Base-by-base conservation (phyloP, 768 basidiomycete genomes). In the Mycena chlorophos region DNA sequence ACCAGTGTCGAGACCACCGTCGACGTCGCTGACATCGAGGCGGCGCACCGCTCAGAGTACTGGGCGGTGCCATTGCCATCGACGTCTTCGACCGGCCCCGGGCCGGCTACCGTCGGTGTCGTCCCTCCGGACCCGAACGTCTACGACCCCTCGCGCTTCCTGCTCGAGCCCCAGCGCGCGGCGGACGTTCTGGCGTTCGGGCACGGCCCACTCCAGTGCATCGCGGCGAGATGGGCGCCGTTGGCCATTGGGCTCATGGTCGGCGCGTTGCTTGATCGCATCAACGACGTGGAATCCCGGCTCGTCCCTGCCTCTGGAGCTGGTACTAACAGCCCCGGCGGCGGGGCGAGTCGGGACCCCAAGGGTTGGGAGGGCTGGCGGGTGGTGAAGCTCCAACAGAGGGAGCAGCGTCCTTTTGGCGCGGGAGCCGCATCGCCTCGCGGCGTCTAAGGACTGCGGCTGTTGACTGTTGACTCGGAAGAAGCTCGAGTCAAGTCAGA, bases 171-270 rank as follows among this genome's bases (percentile, higher is more conserved):
- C 45, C 63, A 62, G 54, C 67, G 60, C 40, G 52, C 53, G 16
- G 51, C 48, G 2, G 56, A 69, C 25, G 54, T 63, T 61, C 61
- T 78, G 10, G 71, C 81, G 0, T 87, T 87, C 59, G 85, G 85
- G 2, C 60, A 65, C 47, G 81, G 80, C 2, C 68, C 68, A 12
- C 61, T 84, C 49, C 60, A 68, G n/a, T 84, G 82, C 48, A 70
- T 78, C 5, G 84, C 79, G 1, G 62, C 63, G n/a, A 67, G 64
- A 3, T 83, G 83, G 76, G 84, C 80, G 5, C 77, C 81, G 1
- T 72, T 79, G 49, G 79, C 81, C 1, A 79, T 76, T 3, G 84
- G 72, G 0, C 55, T 83, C 2, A 70, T 86, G 25, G 73, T 73
- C 3, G 78, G 74, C 1, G 73, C 70, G 13, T 55, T 83, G 4